phyloP scores from a whole-genome alignment of 208 protist genomes.

The Leptomonas pyrrhocoris region DNA sequence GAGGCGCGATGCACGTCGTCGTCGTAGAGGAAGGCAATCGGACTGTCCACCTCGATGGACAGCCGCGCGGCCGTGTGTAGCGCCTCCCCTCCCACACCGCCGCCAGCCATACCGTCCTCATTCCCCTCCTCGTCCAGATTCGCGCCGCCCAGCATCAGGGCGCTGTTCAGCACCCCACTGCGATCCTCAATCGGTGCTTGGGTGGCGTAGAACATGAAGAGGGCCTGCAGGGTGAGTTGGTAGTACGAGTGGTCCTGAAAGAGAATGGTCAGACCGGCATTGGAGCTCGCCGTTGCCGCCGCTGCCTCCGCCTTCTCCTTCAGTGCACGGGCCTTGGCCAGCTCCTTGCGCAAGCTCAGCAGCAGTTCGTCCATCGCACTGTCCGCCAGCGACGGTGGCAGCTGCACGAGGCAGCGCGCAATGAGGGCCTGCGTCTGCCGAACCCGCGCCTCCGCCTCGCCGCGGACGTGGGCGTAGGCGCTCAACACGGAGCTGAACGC shows the following conservation, averaged over 20 bases:
- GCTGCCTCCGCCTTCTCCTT: constrained; percentile 17
- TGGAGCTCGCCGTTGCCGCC: constrained; percentile 15
- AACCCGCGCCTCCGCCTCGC: constrained; percentile 60
- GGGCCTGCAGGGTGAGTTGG: constrained; percentile 67
- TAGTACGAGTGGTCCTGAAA: constrained; percentile 48
- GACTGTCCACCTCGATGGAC: constrained; percentile 66
- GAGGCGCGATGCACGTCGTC: constrained; percentile 31
- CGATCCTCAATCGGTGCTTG: constrained; percentile 64
- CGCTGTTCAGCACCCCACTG: constrained; percentile 27
- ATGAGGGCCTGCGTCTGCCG: constrained; percentile 70
- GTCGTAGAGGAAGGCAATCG: constrained; percentile 62
- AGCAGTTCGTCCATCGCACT: constrained; percentile 67
- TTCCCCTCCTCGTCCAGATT: constrained; percentile 8
- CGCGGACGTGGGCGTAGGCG: constrained; percentile 45
- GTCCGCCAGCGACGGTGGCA: constrained; percentile 57
- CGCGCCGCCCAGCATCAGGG: constrained; percentile 14
- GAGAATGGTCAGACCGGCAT: constrained; percentile 19
- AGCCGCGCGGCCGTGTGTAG: constrained; percentile 27
- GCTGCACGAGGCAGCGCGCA: constrained; percentile 65
- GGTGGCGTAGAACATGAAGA: constrained; percentile 69
- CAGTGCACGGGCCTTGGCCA: constrained; percentile 31
- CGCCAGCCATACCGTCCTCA: background rate
- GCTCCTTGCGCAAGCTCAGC: constrained; percentile 36
- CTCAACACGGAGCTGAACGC: constrained; percentile 65
- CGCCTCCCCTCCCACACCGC: constrained; percentile 16